A percentile compares a stretch with the other conserved stretches of the same genome.
Evolutionary conservation across 352 stramenopile genomes (phyloP).

Genomic region (Phytophthora palmivora): DNA sequence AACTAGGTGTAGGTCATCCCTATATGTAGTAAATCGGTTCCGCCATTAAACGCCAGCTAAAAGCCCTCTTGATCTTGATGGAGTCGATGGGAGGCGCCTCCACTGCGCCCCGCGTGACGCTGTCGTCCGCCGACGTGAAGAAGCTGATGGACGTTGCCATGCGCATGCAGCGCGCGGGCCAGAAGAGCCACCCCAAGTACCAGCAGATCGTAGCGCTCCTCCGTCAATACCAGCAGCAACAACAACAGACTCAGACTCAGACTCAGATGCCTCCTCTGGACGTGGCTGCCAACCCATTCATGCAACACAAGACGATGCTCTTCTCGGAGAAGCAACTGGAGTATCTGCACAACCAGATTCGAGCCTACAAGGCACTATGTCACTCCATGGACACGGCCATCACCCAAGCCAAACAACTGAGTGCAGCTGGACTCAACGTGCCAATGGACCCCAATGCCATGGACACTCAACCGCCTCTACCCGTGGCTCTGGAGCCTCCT

Average conservation of each 20-base stretch:
- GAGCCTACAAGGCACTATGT: conserved; percentile 82
- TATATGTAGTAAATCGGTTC: conserved; percentile 16
- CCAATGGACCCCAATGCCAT: conserved; percentile 4
- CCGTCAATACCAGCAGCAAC: conserved; percentile 76
- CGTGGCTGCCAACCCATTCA: conserved; percentile 63
- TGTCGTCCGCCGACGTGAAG: conserved; percentile 76
- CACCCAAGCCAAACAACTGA: conserved; percentile 35
- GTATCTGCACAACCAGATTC: conserved; percentile 88
- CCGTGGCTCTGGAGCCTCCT: conserved; percentile 10
- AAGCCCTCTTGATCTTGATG: conserved; percentile 10
- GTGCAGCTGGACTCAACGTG: neutral
- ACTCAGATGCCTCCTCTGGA: conserved; percentile 42
- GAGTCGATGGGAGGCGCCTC: conserved; percentile 12
- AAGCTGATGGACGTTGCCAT: conserved; percentile 87
- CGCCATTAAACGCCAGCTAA: conserved; percentile 5
- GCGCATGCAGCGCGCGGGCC: conserved; percentile 79
- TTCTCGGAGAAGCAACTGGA: conserved; percentile 90
- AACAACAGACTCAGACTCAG: conserved; percentile 38
- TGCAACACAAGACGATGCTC: conserved; percentile 68
- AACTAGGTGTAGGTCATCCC: neutral
- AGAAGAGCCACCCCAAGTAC: conserved; percentile 87
- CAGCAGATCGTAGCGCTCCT: conserved; percentile 83
- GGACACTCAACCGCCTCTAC: neutral
- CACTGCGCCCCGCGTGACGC: conserved; percentile 29
- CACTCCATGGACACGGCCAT: conserved; percentile 84